Evolutionary conservation across 352 stramenopile species (phyloP), one percentile per base, ranked within the genome.

Genomic region (Globisporangium mamillatum): DNA sequence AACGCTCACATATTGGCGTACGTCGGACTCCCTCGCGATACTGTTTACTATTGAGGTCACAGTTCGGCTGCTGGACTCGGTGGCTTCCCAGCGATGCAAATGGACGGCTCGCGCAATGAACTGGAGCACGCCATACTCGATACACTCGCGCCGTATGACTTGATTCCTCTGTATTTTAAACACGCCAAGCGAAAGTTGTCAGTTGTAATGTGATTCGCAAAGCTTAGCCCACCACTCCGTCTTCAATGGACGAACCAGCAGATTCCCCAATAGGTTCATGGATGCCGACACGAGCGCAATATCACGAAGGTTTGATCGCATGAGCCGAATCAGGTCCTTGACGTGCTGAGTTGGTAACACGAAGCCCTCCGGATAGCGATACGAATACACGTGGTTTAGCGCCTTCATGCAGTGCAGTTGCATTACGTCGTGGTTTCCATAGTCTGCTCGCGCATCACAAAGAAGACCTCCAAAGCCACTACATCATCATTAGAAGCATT

Each of bases 41-140:
- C 66, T 66, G 55, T 60, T 74, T 20, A 79, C 59, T 54, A 76
- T 75, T 60, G 34, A 59, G 7, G 29, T 63, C 27, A 62, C 67
- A 72, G 64, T 68, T 38, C 70, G 59, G 16, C 54, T 50, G 16
- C 16, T 24, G 27, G n/a, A 52, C 24, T 76, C 67, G 56, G 12
- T 25, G 27, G 18, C 16, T 12, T 32, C 60, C 67, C 63, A 76
- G 44, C 66, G 63, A 34, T 79, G 59, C 0, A 57, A 41, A 60
- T 57, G 73, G 1, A 73, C 63, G 9, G 73, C 70, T 53, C 67
- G 74, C 2, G 66, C 66, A 38, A 72, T 52, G 32, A 75, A 50
- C 61, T 76, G 67, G 18, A 79, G 64, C 63, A 76, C 22, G 22
- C 70, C 73, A 61, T 27, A 58, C 16, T 79, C 73, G 48, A 74